These are phyloP conservation scores for Diutina neorugosa DNA, from an alignment of 1,139 yeast species.

Conservation along the genomic window DNA sequence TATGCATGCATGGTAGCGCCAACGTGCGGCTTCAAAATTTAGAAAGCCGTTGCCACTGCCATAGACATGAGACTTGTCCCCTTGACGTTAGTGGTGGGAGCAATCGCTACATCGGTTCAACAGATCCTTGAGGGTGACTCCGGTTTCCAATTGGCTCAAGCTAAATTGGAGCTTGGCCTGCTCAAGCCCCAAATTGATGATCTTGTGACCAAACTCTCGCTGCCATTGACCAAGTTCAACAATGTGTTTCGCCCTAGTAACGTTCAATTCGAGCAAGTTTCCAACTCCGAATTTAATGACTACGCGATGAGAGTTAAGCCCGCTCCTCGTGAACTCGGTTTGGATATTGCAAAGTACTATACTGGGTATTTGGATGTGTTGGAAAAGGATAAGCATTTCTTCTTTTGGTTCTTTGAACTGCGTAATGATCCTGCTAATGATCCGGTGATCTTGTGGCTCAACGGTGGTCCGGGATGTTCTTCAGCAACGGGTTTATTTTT, in stretches of 20 bases:
- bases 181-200: background rate
- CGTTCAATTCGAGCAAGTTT: background rate
- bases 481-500: slow-evolving; percentile 56
- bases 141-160: background rate
- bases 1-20: too few species aligned
- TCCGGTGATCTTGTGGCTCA: slow-evolving; percentile 64
- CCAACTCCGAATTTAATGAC: background rate
- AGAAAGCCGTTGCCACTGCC: background rate
- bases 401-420: slow-evolving; percentile 68
- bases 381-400: slow-evolving; percentile 56
- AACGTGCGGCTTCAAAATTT: background rate
- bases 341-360: slow-evolving; percentile 17
- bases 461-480: slow-evolving; percentile 72
- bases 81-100: background rate
- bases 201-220: background rate
- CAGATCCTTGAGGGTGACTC: background rate
- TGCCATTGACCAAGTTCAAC: background rate
- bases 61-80: background rate
- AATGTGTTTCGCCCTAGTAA: background rate
- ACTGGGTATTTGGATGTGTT: slow-evolving; percentile 53
- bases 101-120: background rate
- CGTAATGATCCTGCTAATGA: slow-evolving; percentile 44
- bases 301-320: background rate
- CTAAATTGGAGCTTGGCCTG: background rate
- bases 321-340: background rate